phyloP scores from a whole-genome alignment of 139 green algal genomes.

The Eudorina sp. region DNA sequence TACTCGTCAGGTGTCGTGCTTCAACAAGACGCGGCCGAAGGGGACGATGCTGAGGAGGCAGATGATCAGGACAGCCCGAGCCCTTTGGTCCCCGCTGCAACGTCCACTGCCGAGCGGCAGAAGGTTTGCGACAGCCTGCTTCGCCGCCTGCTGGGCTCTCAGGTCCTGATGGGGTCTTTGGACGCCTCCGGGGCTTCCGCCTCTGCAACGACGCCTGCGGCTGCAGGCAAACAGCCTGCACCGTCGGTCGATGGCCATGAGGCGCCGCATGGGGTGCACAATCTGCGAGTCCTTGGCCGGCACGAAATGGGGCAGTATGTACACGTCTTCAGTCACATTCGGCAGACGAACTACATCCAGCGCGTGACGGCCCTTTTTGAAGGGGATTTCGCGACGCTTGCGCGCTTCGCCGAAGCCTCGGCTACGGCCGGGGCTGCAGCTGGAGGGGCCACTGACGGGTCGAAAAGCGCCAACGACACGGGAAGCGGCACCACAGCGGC shows the following conservation, averaged over 20 bases:
- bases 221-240: not conserved
- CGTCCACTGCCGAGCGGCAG: slow-evolving; percentile 1
- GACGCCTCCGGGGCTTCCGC: not conserved
- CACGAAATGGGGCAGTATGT: slow-evolving; percentile 49
- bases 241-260: not conserved
- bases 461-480: too few species aligned
- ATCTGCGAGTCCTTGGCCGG: slow-evolving; percentile 23
- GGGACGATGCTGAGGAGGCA: not conserved
- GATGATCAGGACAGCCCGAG: not conserved
- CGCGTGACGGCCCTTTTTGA: slow-evolving; percentile 12
- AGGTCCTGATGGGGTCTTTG: not conserved
- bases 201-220: not conserved
- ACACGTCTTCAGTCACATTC: slow-evolving; percentile 55
- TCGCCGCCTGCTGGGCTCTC: not conserved
- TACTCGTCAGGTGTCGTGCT: not conserved
- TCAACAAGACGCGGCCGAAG: not conserved
- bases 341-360: slow-evolving; percentile 52
- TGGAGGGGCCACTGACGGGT: not conserved
- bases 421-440: not conserved
- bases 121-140: not conserved
- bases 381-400: not conserved
- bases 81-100: not conserved
- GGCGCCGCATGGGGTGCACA: not conserved
- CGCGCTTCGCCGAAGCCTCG: not conserved
- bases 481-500: too few species aligned